These are phyloP conservation scores for Aspergillus ibericus DNA, from an alignment of 2,329 filamentous ascomycete genomes.

Conservation along the genomic window DNA sequence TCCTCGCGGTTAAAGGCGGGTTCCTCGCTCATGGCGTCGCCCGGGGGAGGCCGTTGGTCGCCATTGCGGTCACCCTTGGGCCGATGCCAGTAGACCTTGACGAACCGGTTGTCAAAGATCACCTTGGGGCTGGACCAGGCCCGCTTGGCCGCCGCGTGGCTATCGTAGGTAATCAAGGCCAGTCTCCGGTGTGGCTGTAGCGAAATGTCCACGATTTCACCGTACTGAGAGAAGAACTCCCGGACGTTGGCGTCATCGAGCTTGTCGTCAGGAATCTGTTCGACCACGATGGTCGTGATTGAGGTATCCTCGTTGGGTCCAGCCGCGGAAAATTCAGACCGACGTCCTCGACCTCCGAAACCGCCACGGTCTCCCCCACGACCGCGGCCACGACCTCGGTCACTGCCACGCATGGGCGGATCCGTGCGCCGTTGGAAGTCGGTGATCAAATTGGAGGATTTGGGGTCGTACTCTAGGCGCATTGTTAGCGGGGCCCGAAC, in stretches of 20 bases:
- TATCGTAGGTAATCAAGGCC: conserved; percentile 57
- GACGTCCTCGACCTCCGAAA: conserved; percentile 40
- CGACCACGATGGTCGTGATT: conserved; percentile 59
- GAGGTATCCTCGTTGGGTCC: conserved; percentile 55
- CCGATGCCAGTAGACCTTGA: conserved; percentile 64
- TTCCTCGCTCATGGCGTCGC: conserved; percentile 34
- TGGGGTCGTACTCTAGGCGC: conserved; percentile 55
- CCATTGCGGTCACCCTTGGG: conserved; percentile 37
- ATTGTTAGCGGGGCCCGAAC: neutral
- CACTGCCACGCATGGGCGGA: conserved; percentile 26
- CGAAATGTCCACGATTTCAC: conserved; percentile 55
- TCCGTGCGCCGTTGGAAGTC: conserved; percentile 30
- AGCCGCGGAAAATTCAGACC: conserved; percentile 55
- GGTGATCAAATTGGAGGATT: conserved; percentile 46
- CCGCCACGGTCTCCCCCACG: conserved; percentile 47
- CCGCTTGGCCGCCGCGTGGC: conserved; percentile 51
- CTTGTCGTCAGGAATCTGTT: conserved; percentile 61
- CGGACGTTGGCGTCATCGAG: conserved; percentile 55
- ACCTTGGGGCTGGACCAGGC: conserved; percentile 63
- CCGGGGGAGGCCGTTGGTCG: conserved; percentile 21
- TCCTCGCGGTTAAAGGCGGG: conserved; percentile 54
- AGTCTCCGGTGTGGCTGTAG: conserved; percentile 56
- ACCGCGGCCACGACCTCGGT: conserved; percentile 39
- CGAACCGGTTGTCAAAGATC: conserved; percentile 64
- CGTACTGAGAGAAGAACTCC: conserved; percentile 60